Conservation (phyloP, 352 stramenopile genomes). For the Pythium dissimile region DNA sequence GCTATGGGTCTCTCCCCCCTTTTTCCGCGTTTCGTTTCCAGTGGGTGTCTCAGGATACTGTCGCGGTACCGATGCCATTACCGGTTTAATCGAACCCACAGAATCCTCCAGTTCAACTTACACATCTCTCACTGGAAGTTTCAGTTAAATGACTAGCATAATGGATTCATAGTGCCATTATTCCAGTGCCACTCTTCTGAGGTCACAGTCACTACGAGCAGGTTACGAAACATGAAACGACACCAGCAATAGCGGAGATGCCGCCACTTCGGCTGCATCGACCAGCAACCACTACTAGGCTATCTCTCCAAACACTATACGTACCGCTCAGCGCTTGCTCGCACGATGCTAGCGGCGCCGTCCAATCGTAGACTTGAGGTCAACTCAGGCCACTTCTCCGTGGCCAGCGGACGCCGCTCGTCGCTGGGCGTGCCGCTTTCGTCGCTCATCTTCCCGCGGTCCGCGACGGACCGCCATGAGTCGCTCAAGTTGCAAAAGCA, state of each 20-base stretch:
- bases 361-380: constrained; percentile 9
- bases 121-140: background rate
- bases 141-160: background rate
- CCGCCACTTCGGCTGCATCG: background rate
- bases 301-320: too few species aligned
- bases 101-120: constrained; percentile 17
- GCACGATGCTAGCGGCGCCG: constrained; percentile 5
- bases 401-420: constrained; percentile 34
- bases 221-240: background rate
- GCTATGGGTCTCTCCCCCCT: background rate
- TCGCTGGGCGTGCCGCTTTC: constrained; percentile 63
- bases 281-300: too few species aligned
- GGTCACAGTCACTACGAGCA: background rate
- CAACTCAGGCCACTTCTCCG: constrained; percentile 1
- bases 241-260: too few species aligned
- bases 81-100: constrained; percentile 19
- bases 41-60: constrained; percentile 22
- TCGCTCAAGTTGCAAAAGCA: constrained; percentile 55
- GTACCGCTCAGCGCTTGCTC: too few species aligned
- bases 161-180: background rate
- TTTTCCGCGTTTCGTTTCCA: constrained; percentile 18
- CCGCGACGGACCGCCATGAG: constrained; percentile 60
- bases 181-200: background rate
- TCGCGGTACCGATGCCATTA: constrained; percentile 11
- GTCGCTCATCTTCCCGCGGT: constrained; percentile 68